Percentiles rank a stretch among this genome's conserved stretches.
Evolutionary conservation across 495 filamentous ascomycete species (phyloP).

Genomic region (Endocarpon pusillum): DNA sequence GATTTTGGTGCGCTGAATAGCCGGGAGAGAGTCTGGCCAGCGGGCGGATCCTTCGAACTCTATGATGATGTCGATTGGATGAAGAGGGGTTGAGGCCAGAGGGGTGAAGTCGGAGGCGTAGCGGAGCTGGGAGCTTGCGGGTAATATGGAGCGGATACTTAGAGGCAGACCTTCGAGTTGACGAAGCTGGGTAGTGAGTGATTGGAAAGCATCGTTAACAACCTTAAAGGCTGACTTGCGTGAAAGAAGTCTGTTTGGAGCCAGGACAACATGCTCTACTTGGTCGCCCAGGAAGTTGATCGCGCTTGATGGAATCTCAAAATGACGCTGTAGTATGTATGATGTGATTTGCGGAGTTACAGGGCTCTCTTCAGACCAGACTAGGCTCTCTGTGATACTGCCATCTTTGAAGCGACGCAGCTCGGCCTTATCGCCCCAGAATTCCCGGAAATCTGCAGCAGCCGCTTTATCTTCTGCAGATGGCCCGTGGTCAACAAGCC

Average conservation of each 20-base stretch:
- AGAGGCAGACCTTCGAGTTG: conserved; percentile 65
- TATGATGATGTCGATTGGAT: conserved; percentile 50
- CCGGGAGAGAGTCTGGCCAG: conserved; percentile 81
- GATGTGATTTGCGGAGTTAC: conserved; percentile 65
- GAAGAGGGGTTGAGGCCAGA: conserved; percentile 12
- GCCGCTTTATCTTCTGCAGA: conserved; percentile 52
- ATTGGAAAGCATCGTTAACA: conserved; percentile 44
- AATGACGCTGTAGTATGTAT: conserved; percentile 52
- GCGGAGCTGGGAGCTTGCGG: conserved; percentile 58
- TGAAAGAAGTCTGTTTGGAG: conserved; percentile 19
- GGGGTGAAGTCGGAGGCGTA: conserved; percentile 35
- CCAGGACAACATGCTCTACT: conserved; percentile 37
- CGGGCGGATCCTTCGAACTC: conserved; percentile 87
- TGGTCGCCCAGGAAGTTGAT: conserved; percentile 44
- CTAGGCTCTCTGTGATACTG: conserved; percentile 45
- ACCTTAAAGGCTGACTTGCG: conserved; percentile 32
- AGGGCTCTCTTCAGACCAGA: conserved; percentile 53
- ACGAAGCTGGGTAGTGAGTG: conserved; percentile 56
- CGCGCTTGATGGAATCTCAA: conserved; percentile 31
- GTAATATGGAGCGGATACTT: conserved; percentile 56
- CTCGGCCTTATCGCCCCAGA: conserved; percentile 39
- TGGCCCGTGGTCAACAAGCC: conserved; percentile 74
- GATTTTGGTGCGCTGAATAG: conserved; percentile 85
- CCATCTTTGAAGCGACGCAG: conserved; percentile 38
- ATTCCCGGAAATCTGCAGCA: conserved; percentile 27